A percentile compares a stretch with the other conserved stretches of the same genome.
phyloP scores from a whole-genome alignment of 2,329 filamentous ascomycete species.

The Alternaria panax region DNA sequence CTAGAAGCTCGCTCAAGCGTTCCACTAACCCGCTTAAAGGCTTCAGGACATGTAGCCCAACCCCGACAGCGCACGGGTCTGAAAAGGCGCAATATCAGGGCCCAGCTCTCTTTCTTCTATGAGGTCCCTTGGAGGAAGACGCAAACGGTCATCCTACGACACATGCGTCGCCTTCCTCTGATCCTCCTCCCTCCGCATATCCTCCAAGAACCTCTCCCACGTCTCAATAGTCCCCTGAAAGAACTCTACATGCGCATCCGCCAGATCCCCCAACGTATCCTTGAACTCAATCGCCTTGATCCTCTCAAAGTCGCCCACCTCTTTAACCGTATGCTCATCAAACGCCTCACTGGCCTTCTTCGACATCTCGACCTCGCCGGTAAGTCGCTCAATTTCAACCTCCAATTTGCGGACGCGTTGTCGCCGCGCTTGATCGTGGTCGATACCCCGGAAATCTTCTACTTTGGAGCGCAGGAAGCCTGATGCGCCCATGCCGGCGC shows the following conservation, averaged over 20 bases:
- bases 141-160: conserved; percentile 29
- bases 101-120: too few relatives aligned
- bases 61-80: too few relatives aligned
- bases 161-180: conserved; percentile 35
- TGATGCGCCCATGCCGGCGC: conserved; percentile 73
- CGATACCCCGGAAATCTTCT: conserved; percentile 94
- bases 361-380: conserved; percentile 82
- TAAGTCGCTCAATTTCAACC: conserved; percentile 89
- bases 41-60: neutral
- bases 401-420: conserved; percentile 91
- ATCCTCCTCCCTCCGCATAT: conserved; percentile 76
- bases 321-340: conserved; percentile 93
- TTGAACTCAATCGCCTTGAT: conserved; percentile 96
- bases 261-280: conserved; percentile 80
- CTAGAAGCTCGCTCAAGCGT: neutral
- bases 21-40: neutral
- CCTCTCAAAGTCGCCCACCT: conserved; percentile 91
- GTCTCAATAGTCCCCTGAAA: conserved; percentile 80
- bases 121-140: too few relatives aligned
- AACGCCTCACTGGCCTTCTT: conserved; percentile 90
- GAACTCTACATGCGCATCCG: conserved; percentile 85
- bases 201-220: conserved; percentile 89
- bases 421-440: conserved; percentile 89
- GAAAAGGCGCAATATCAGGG: too few relatives aligned
- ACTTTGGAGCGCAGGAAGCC: conserved; percentile 93